A percentile compares a stretch with the other conserved stretches of the same genome.
Conservation (phyloP, 2,329 filamentous ascomycete genomes). For the Tolypocladium sp. region DNA sequence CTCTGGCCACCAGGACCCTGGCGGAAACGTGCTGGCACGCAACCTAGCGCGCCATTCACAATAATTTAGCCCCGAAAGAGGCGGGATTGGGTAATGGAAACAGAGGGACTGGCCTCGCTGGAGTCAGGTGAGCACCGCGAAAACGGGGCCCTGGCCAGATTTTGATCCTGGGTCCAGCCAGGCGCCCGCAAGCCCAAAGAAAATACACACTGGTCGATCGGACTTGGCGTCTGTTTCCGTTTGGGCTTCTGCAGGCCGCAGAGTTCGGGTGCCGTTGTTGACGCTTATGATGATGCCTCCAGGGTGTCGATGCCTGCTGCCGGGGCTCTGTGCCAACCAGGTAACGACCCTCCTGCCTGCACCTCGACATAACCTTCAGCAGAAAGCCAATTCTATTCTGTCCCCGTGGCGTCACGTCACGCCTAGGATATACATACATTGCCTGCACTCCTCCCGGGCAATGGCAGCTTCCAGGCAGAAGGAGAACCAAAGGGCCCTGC, state of each 20-base stretch:
- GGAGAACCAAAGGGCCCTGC: neutral
- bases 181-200: neutral
- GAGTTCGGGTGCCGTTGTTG: neutral
- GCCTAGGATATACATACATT: neutral
- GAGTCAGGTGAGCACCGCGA: slow-evolving; percentile 8
- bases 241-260: neutral
- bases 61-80: neutral
- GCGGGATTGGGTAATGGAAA: slow-evolving; percentile 10
- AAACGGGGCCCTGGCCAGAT: neutral
- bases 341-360: no score
- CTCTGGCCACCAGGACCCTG: neutral
- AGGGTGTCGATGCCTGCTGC: no score
- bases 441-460: neutral
- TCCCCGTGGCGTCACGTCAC: neutral
- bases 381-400: no score
- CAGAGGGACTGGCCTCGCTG: neutral
- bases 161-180: neutral
- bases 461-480: neutral
- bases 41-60: slow-evolving; percentile 3
- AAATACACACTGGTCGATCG: neutral
- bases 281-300: neutral
- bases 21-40: slow-evolving; percentile 2
- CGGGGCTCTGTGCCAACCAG: no score
- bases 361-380: no score
- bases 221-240: neutral